These are phyloP conservation scores for Pyrenochaeta sp. DNA, from an alignment of 2,329 filamentous ascomycete genomes.

Conservation along the genomic window DNA sequence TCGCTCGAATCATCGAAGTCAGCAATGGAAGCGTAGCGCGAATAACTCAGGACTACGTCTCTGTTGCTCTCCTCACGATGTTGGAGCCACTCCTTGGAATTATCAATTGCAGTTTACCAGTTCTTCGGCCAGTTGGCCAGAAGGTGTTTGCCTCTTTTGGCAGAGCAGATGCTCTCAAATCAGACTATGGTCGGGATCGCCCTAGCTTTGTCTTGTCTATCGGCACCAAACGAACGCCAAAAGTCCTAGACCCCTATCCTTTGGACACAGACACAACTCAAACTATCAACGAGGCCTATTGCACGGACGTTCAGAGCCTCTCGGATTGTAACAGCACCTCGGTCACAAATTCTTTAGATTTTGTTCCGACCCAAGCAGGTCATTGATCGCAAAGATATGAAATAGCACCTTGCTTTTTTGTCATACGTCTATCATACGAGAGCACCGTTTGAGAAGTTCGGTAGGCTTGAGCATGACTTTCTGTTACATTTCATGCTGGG, in stretches of 20 bases:
- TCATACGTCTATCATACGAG: not conserved
- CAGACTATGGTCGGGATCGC: not conserved
- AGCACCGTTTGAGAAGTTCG: not conserved
- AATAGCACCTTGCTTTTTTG: not conserved
- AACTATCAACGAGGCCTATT: not conserved
- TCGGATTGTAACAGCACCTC: not conserved
- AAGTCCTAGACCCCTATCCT: not conserved
- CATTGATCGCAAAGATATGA: not conserved
- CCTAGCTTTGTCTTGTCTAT: not conserved
- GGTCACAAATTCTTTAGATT: not conserved
- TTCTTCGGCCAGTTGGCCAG: slow-evolving; percentile 1
- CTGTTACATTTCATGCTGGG: not conserved
- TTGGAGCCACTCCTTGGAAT: slow-evolving; percentile 3
- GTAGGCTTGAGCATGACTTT: not conserved
- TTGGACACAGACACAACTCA: not conserved
- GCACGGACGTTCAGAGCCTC: not conserved
- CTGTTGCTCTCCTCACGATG: slow-evolving; percentile 1
- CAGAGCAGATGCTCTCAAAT: not conserved
- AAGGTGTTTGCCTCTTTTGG: not conserved
- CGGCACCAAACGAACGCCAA: not conserved
- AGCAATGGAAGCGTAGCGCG: not conserved
- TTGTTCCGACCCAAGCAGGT: not conserved
- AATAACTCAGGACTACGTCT: slow-evolving; percentile 1
- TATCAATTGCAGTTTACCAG: slow-evolving; percentile 1
- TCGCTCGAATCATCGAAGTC: not conserved